Conservation (phyloP, 2,329 filamentous ascomycete genomes). For the Phoma sp. region DNA sequence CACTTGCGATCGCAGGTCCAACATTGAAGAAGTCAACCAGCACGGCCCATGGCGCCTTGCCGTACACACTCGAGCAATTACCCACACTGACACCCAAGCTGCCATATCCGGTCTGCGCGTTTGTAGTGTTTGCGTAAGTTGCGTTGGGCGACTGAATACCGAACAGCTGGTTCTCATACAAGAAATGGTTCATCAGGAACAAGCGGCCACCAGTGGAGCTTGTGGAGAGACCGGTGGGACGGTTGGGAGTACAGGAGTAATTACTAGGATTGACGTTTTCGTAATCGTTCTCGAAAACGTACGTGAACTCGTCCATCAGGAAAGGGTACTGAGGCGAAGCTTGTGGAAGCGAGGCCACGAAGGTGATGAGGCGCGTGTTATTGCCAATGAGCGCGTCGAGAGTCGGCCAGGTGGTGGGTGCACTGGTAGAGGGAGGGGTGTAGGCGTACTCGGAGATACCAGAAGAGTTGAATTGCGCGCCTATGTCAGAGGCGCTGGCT, state of each 20-base stretch:
- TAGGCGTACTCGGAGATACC: constrained; percentile 68
- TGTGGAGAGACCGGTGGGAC: constrained; percentile 63
- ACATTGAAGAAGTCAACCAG: constrained; percentile 82
- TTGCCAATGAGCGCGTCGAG: constrained; percentile 70
- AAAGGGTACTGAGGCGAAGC: constrained; percentile 56
- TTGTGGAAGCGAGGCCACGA: constrained; percentile 62
- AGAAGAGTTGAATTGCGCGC: constrained; percentile 53
- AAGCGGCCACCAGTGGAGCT: constrained; percentile 63
- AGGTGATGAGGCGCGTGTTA: constrained; percentile 70
- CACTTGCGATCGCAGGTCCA: constrained; percentile 71
- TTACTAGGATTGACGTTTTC: constrained; percentile 66
- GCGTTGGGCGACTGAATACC: constrained; percentile 50
- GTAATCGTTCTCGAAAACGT: constrained; percentile 76
- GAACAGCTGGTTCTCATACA: constrained; percentile 62
- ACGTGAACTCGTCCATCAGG: constrained; percentile 67
- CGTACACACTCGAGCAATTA: constrained; percentile 63
- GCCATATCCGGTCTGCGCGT: constrained; percentile 66
- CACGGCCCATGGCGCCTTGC: constrained; percentile 71
- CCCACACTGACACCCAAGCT: constrained; percentile 49
- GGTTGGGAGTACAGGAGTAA: constrained; percentile 75
- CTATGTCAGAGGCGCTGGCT: constrained; percentile 61
- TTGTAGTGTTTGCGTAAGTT: constrained; percentile 66
- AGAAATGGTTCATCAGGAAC: constrained; percentile 82
- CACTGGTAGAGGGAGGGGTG: constrained; percentile 46
- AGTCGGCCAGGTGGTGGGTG: constrained; percentile 69